Conservation (phyloP, 2,329 filamentous ascomycete species). For the Malbranchea cinnamomea region DNA sequence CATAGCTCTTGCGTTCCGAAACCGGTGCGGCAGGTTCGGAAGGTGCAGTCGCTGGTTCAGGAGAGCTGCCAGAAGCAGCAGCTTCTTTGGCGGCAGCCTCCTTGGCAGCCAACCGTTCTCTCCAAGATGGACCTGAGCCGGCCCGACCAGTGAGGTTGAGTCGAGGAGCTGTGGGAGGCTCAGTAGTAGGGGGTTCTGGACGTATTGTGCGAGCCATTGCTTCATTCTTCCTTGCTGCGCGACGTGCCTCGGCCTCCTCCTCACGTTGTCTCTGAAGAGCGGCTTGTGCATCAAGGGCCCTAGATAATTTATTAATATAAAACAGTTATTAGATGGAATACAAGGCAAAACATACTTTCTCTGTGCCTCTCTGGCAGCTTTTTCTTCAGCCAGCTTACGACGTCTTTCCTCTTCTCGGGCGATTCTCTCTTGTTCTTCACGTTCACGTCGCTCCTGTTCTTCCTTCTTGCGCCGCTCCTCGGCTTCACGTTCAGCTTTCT, state of each 20-base stretch:
- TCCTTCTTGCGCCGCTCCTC: conserved; percentile 63
- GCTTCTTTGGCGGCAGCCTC: conserved; percentile 16
- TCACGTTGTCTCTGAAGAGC: conserved; percentile 63
- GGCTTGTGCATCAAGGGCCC: conserved; percentile 48
- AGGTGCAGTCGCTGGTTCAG: conserved; percentile 12
- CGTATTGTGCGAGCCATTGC: conserved; percentile 21
- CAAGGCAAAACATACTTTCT: conserved; percentile 34
- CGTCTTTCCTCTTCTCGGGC: conserved; percentile 66
- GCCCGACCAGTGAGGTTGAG: conserved; percentile 39
- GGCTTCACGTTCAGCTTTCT: conserved; percentile 75
- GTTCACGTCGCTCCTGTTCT: conserved; percentile 66
- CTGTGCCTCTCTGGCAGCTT: conserved; percentile 43
- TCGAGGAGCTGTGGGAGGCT: conserved; percentile 39
- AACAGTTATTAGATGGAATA: not conserved
- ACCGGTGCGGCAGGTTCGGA: conserved; percentile 15
- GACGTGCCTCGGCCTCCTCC: conserved; percentile 71
- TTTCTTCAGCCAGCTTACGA: conserved; percentile 58
- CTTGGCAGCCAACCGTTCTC: conserved; percentile 44
- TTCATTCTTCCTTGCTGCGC: conserved; percentile 49
- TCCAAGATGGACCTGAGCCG: conserved; percentile 35
- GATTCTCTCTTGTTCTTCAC: conserved; percentile 75
- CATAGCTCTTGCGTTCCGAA: conserved; percentile 9
- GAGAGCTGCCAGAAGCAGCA: conserved; percentile 15
- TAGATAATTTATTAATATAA: conserved; percentile 20
- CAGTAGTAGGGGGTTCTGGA: conserved; percentile 29